Percentiles rank a stretch among this genome's conserved stretches.
Evolutionary conservation across 768 basidiomycete genomes (phyloP).

Genomic region (Psilocybe cubensis): DNA sequence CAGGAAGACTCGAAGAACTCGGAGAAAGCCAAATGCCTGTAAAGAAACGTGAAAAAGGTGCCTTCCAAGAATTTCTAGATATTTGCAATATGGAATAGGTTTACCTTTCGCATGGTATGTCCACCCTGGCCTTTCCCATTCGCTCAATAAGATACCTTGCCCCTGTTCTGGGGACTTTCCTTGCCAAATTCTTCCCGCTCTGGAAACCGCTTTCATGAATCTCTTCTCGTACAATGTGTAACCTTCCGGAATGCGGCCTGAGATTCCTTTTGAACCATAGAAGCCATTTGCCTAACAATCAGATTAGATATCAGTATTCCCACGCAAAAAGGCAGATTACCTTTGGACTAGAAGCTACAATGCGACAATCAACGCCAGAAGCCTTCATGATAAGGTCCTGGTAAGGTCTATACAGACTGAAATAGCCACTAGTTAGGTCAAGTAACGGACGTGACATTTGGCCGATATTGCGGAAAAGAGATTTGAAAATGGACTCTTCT

Average conservation of each 20-base stretch:
- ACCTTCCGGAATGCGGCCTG: constrained; percentile 92
- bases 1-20: constrained; percentile 48
- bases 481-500: constrained; percentile 68
- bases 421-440: constrained; percentile 95
- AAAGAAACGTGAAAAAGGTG: not conserved
- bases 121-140: constrained; percentile 92
- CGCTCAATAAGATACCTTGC: constrained; percentile 69
- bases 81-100: not conserved
- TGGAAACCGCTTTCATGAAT: constrained; percentile 71
- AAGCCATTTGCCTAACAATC: constrained; percentile 89
- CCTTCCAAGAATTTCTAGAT: too few relatives aligned
- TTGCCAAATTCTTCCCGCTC: constrained; percentile 47
- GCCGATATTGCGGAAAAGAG: constrained; percentile 59
- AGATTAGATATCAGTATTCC: not conserved
- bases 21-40: constrained; percentile 88
- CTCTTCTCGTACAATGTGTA: constrained; percentile 88
- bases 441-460: constrained; percentile 44
- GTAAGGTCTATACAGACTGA: constrained; percentile 83
- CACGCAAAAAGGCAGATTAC: constrained; percentile 44
- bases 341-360: constrained; percentile 87
- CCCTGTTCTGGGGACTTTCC: constrained; percentile 26
- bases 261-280: constrained; percentile 85
- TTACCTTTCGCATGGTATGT: constrained; percentile 98
- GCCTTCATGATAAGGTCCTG: constrained; percentile 68
- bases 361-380: constrained; percentile 60